Conservation (phyloP, 2,329 filamentous ascomycete genomes). For the Calonectria pseudoreteaudii region DNA sequence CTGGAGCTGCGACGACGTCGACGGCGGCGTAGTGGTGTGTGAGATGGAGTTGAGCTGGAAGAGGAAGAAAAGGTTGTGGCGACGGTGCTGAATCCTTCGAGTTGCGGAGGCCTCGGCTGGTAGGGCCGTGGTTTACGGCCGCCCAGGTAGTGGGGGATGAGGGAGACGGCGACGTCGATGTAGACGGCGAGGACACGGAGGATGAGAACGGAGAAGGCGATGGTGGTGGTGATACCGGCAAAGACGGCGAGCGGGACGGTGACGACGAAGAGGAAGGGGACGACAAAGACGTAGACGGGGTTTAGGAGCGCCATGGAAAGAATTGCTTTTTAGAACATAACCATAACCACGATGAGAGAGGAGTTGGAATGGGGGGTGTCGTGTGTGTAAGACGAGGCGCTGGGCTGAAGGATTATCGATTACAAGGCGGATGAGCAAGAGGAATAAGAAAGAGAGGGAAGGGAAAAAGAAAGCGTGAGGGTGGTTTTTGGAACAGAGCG, state of each 20-base stretch:
- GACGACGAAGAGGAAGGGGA: constrained; percentile 72
- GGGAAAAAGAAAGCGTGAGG: constrained; percentile 4
- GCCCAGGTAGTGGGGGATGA: constrained; percentile 67
- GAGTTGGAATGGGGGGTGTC: no score
- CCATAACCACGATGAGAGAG: constrained; percentile 11
- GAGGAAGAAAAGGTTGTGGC: constrained; percentile 29
- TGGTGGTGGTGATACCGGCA: constrained; percentile 71
- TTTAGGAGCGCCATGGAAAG: constrained; percentile 63
- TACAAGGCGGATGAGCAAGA: constrained; percentile 4
- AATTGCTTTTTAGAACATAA: constrained; percentile 35
- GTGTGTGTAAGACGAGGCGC: constrained; percentile 16
- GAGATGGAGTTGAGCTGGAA: constrained; percentile 33
- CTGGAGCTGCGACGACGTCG: constrained; percentile 51
- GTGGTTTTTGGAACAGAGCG: not conserved
- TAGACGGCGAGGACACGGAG: constrained; percentile 72
- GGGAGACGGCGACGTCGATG: constrained; percentile 69
- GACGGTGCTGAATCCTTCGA: constrained; percentile 5
- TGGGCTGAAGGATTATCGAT: constrained; percentile 6
- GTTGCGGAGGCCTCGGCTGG: constrained; percentile 28
- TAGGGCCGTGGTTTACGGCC: constrained; percentile 50
- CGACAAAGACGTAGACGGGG: constrained; percentile 66
- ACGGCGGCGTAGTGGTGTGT: constrained; percentile 37
- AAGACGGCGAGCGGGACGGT: constrained; percentile 73
- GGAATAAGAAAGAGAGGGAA: constrained; percentile 17
- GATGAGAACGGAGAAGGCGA: constrained; percentile 72